A percentile compares a stretch with the other conserved stretches of the same genome.
phyloP scores from a whole-genome alignment of 2,329 filamentous ascomycete genomes.

The Alternaria gaisen region DNA sequence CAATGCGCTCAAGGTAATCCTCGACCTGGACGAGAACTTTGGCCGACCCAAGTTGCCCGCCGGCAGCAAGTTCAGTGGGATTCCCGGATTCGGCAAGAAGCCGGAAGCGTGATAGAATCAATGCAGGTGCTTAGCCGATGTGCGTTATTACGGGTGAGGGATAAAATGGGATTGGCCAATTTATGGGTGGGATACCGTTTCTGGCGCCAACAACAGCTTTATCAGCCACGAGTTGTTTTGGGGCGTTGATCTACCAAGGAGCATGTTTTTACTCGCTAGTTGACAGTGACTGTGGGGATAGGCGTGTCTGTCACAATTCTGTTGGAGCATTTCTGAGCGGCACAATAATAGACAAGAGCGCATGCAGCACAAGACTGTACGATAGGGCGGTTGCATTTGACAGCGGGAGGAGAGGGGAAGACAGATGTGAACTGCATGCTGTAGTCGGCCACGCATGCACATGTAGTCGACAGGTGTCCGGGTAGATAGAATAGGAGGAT shows the following conservation, averaged over 20 bases:
- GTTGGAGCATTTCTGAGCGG: slow-evolving; percentile 17
- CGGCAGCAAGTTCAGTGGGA: slow-evolving; percentile 45
- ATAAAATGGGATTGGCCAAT: slow-evolving; percentile 45
- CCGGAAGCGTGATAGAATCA: slow-evolving; percentile 32
- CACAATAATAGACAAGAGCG: slow-evolving; percentile 25
- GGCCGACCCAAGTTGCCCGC: slow-evolving; percentile 72
- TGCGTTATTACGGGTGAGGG: slow-evolving; percentile 28
- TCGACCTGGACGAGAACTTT: slow-evolving; percentile 94
- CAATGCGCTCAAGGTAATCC: slow-evolving; percentile 93
- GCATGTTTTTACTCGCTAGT: slow-evolving; percentile 24
- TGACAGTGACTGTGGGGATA: slow-evolving; percentile 31
- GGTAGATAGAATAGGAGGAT: slow-evolving; percentile 19
- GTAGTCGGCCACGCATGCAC: slow-evolving; percentile 8
- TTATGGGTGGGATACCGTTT: slow-evolving; percentile 30
- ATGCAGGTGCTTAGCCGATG: slow-evolving; percentile 19
- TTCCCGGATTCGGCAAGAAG: slow-evolving; percentile 49
- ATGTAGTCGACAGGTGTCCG: slow-evolving; percentile 12
- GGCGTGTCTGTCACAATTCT: slow-evolving; percentile 6
- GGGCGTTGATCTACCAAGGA: slow-evolving; percentile 32
- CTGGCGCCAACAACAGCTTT: slow-evolving; percentile 32
- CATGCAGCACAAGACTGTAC: slow-evolving; percentile 31
- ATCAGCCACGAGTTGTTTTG: slow-evolving; percentile 41
- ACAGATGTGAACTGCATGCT: slow-evolving; percentile 14
- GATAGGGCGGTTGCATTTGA: slow-evolving; percentile 26
- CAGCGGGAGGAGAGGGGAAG: slow-evolving; percentile 6